phyloP scores from a whole-genome alignment of 805 yeast genomes.

The Saturnispora galanensis region DNA sequence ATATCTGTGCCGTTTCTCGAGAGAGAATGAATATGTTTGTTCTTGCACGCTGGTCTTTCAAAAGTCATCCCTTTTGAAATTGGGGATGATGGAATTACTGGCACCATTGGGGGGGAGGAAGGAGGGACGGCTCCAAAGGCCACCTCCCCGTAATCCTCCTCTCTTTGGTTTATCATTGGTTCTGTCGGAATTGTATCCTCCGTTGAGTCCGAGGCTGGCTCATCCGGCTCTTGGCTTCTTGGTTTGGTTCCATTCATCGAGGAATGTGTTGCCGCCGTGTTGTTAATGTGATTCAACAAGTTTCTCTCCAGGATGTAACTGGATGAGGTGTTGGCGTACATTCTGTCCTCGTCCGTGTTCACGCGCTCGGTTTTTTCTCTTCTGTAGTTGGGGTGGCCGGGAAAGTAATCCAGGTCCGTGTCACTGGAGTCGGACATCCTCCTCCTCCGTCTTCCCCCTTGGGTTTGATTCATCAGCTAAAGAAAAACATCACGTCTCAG shows the following conservation, averaged over 20 bases:
- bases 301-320: not conserved
- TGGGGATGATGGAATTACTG: conserved; percentile 22
- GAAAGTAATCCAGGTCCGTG: conserved; percentile 5
- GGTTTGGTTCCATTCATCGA: too few species aligned
- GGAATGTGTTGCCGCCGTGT: not conserved
- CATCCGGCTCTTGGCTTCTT: too few species aligned
- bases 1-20: conserved; percentile 13
- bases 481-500: not conserved
- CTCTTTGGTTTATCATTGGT: not conserved
- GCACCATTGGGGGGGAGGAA: not conserved
- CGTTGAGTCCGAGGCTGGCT: not conserved
- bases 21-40: conserved; percentile 13
- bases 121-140: conserved; percentile 7
- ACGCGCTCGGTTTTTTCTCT: not conserved
- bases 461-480: too few species aligned
- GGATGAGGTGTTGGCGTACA: not conserved
- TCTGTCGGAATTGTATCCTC: not conserved
- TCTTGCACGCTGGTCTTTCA: conserved; percentile 7
- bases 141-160: conserved; percentile 3
- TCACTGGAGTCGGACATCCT: conserved; percentile 3
- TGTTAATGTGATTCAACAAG: not conserved
- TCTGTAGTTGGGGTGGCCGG: conserved; percentile 5
- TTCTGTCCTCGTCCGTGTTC: not conserved
- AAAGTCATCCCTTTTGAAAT: conserved; percentile 10
- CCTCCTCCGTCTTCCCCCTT: too few species aligned